Evolutionary conservation across 371 early-diverging fungal species (phyloP).

Genomic region (Mortierella sp.): DNA sequence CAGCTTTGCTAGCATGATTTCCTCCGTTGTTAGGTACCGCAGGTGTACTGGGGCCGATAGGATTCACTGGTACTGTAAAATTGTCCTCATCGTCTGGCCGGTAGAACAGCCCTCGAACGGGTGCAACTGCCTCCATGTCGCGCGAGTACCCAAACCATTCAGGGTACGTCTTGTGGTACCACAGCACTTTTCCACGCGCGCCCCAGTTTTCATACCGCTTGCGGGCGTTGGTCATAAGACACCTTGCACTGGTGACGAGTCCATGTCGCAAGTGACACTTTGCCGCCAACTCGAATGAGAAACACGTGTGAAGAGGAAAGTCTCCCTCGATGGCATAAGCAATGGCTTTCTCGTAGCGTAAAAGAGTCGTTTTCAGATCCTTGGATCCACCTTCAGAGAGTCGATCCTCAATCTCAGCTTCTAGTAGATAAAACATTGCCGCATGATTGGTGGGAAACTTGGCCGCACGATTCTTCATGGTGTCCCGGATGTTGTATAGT

Average conservation of each 20-base stretch:
- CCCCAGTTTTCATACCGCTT: conserved; percentile 40
- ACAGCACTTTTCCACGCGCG: conserved; percentile 32
- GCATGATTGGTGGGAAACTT: conserved; percentile 45
- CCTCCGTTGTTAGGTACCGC: neutral
- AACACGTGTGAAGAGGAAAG: conserved; percentile 38
- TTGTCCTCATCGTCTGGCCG: conserved; percentile 15
- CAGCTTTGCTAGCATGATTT: neutral
- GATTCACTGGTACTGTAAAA: neutral
- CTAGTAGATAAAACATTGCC: conserved; percentile 40
- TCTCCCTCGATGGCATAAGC: conserved; percentile 24
- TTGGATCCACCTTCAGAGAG: conserved; percentile 7
- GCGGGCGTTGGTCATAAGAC: conserved; percentile 32
- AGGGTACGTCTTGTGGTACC: conserved; percentile 33
- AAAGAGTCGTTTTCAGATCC: conserved; percentile 18
- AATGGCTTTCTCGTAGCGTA: conserved; percentile 46
- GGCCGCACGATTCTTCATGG: conserved; percentile 26
- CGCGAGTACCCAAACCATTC: conserved; percentile 26
- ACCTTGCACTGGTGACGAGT: conserved; percentile 25
- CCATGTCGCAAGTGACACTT: conserved; percentile 37
- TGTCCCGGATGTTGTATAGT: conserved; percentile 17
- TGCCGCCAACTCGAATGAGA: conserved; percentile 41
- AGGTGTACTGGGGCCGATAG: neutral
- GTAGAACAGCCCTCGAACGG: conserved; percentile 25
- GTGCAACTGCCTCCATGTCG: conserved; percentile 10
- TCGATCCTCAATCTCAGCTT: conserved; percentile 49